These are phyloP conservation scores for Anacardium occidentale DNA, from an alignment of 345 rosid species.

Conservation along the genomic window DNA sequence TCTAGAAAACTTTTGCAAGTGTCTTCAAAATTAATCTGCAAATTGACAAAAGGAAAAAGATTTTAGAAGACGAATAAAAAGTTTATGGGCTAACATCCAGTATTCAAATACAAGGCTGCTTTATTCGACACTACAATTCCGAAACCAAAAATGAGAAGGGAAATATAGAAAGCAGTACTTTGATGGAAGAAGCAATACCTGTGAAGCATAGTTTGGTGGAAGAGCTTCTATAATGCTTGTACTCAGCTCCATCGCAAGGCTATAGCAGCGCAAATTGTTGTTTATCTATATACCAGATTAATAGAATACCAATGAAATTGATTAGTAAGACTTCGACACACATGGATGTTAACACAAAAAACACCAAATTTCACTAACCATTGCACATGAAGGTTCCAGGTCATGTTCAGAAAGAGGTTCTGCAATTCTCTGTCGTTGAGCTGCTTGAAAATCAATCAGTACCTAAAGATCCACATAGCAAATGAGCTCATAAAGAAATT, in stretches of 20 bases:
- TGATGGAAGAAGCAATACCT: constrained; percentile 45
- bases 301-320: constrained; percentile 8
- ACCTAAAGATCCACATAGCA: constrained; percentile 51
- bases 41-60: constrained; percentile 16
- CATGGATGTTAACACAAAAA: background rate
- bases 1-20: constrained; percentile 97
- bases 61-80: constrained; percentile 19
- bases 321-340: constrained; percentile 7
- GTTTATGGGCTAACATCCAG: background rate
- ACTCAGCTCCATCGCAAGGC: constrained; percentile 96
- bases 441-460: constrained; percentile 98
- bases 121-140: background rate
- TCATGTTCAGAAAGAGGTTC: constrained; percentile 96
- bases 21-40: constrained; percentile 95
- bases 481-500: background rate
- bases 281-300: constrained; percentile 57
- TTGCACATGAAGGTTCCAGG: constrained; percentile 92
- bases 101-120: background rate
- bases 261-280: constrained; percentile 96
- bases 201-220: constrained; percentile 95
- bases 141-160: constrained; percentile 7
- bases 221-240: constrained; percentile 88
- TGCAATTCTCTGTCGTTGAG: constrained; percentile 79
- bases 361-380: constrained; percentile 54
- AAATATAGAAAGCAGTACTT: constrained; percentile 8